Evolutionary conservation across 768 basidiomycete genomes (phyloP), one percentile per base, ranked within the genome.

Genomic region (Rhodotorula graminis): DNA sequence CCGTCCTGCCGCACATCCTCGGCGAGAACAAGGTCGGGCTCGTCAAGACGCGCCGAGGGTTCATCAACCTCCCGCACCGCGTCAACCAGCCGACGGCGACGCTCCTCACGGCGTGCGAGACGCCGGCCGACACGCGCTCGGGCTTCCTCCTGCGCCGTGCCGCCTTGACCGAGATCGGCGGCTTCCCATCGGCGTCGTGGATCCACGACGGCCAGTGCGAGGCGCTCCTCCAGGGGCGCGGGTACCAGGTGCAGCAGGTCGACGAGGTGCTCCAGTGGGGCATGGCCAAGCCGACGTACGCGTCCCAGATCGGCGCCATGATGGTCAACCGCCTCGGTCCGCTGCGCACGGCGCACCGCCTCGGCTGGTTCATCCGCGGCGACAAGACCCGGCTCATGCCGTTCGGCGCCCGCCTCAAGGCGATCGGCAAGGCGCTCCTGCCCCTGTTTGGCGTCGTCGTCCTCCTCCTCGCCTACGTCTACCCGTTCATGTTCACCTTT

Each of bases 31-130:
- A 75, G 31, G 68, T 74, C 33, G 78, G 67, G 12, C 71, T 78
- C n/a, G 72, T 78, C 60, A 75, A 75, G 70, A 76, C 76, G 19
- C 67, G 64, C 9, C 70, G 75, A 50, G 78, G 76, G 2, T 77
- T 76, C 65, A 77, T 77, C 74, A 78, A 78, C 71, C 53, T 78
- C 10, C 78, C 78, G 19, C 75, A 76, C 59, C 64, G 52, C 12
- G 69, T 76, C 46, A 58, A 46, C 18, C 69, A 72, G 46, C 61
- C 71, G 14, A 70, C 71, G 33, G 63, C 69, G 25, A 78, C 78
- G 18, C 71, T 78, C 65, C 67, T 76, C 50, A 70, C 67, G 31
- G 69, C 67, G 19, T 60, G 71, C 58, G 76, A 78, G 59, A 71
- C 74, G 29, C 67, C 61, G 3, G 58, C 67, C 59, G 78, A 75